Percentiles rank a stretch among this genome's conserved stretches.
phyloP scores from a whole-genome alignment of 1,139 yeast species.

The Pichia terricola region DNA sequence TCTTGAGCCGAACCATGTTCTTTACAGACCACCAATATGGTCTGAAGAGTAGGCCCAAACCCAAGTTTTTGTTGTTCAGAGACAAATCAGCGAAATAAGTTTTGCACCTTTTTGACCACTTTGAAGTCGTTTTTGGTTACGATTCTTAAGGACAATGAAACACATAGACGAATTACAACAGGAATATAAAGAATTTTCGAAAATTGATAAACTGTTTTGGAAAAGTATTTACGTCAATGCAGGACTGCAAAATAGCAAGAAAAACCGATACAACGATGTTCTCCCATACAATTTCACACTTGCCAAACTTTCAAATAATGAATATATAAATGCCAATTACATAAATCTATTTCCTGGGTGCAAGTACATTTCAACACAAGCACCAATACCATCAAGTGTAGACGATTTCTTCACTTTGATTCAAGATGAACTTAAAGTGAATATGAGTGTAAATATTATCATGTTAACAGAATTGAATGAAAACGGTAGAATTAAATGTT shows the following conservation, averaged over 20 bases:
- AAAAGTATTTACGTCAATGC: too few relatives aligned
- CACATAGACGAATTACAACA: not conserved
- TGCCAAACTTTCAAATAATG: slow-evolving; percentile 30
- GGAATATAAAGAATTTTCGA: slow-evolving; percentile 1
- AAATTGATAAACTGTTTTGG: slow-evolving; percentile 1
- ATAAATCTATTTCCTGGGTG: slow-evolving; percentile 20
- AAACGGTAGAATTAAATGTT: slow-evolving; percentile 48
- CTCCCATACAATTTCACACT: slow-evolving; percentile 52
- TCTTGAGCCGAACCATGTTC: too few relatives aligned
- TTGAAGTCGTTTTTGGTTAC: too few relatives aligned
- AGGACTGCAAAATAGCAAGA: too few relatives aligned
- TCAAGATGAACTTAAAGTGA: slow-evolving; percentile 76
- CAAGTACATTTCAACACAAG: slow-evolving; percentile 52
- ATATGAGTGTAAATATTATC: slow-evolving; percentile 46
- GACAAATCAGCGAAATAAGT: too few relatives aligned
- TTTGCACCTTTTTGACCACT: too few relatives aligned
- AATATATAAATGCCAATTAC: slow-evolving; percentile 41
- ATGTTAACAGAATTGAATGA: slow-evolving; percentile 85
- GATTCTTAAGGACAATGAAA: not conserved
- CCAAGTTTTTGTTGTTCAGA: too few relatives aligned
- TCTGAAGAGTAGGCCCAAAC: too few relatives aligned
- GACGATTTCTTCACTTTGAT: slow-evolving; percentile 37
- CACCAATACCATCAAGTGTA: slow-evolving; percentile 55
- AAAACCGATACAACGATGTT: slow-evolving; percentile 46
- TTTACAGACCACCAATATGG: too few relatives aligned